Evolutionary conservation across 1,139 yeast genomes (phyloP).

Genomic region (Hyphopichia buzzinii): DNA sequence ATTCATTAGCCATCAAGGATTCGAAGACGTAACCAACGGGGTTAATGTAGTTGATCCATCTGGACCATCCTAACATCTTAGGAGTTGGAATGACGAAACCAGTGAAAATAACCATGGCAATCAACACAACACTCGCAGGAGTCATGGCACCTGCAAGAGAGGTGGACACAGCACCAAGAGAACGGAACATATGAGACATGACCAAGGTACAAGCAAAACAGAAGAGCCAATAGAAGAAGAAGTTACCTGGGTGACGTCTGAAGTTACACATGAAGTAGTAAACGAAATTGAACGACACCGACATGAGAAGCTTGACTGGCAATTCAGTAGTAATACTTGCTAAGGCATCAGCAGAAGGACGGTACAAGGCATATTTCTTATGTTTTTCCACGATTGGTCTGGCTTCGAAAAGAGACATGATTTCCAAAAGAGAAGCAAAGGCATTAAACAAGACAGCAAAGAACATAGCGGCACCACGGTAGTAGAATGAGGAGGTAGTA

Average conservation of each 20-base stretch:
- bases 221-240: slow-evolving; percentile 63
- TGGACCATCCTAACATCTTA: slow-evolving; percentile 72
- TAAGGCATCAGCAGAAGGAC: slow-evolving; percentile 75
- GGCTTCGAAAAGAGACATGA: slow-evolving; percentile 66
- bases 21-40: slow-evolving; percentile 73
- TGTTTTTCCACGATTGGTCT: slow-evolving; percentile 81
- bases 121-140: slow-evolving; percentile 62
- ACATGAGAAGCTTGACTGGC: slow-evolving; percentile 58
- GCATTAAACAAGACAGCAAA: slow-evolving; percentile 78
- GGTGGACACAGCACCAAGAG: slow-evolving; percentile 63
- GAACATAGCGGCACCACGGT: slow-evolving; percentile 70
- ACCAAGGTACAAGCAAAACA: slow-evolving; percentile 53
- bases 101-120: slow-evolving; percentile 66
- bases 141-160: slow-evolving; percentile 69
- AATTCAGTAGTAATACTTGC: slow-evolving; percentile 68
- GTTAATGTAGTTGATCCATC: slow-evolving; percentile 74
- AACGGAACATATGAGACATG: slow-evolving; percentile 72
- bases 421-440: slow-evolving; percentile 70
- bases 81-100: slow-evolving; percentile 73
- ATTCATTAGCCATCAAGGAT: slow-evolving; percentile 64
- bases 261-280: slow-evolving; percentile 68
- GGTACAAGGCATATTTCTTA: slow-evolving; percentile 69
- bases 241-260: slow-evolving; percentile 63
- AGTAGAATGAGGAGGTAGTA: slow-evolving; percentile 51
- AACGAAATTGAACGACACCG: slow-evolving; percentile 58